These are phyloP conservation scores for Aeschynomene evenia DNA, from an alignment of 306 rosid genomes.

Conservation along the genomic window DNA sequence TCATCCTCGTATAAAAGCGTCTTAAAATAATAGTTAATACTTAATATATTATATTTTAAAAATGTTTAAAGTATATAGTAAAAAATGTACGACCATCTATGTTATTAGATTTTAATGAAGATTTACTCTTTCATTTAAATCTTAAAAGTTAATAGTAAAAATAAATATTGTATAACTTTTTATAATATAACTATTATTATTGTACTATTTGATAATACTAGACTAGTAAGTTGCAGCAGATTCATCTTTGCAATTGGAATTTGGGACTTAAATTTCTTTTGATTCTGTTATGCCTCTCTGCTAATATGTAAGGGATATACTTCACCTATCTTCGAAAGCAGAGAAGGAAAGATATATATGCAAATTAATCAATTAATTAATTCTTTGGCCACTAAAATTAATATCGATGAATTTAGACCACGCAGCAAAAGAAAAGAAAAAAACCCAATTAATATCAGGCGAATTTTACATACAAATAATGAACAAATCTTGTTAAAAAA, in stretches of 20 bases:
- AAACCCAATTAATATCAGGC: not conserved
- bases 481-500: not conserved
- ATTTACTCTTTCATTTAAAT: no score
- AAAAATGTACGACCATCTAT: no score
- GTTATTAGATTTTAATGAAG: no score
- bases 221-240: no score
- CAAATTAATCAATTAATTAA: not conserved
- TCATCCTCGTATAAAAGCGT: not conserved
- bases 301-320: not conserved
- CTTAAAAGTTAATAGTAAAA: no score
- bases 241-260: not conserved
- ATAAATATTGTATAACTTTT: no score
- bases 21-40: no score
- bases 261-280: not conserved
- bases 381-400: not conserved
- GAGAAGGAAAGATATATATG: not conserved
- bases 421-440: not conserved
- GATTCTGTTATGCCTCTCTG: not conserved
- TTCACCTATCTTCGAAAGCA: not conserved
- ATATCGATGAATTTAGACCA: not conserved
- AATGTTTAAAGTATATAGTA: no score
- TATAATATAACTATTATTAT: no score
- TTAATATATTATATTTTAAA: no score
- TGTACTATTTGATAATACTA: no score
- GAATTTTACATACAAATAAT: constrained; percentile 18